Evolutionary conservation across 1,139 yeast genomes (phyloP), one percentile per base, ranked within the genome.

Genomic region (Debaryomycetaceae sp.): DNA sequence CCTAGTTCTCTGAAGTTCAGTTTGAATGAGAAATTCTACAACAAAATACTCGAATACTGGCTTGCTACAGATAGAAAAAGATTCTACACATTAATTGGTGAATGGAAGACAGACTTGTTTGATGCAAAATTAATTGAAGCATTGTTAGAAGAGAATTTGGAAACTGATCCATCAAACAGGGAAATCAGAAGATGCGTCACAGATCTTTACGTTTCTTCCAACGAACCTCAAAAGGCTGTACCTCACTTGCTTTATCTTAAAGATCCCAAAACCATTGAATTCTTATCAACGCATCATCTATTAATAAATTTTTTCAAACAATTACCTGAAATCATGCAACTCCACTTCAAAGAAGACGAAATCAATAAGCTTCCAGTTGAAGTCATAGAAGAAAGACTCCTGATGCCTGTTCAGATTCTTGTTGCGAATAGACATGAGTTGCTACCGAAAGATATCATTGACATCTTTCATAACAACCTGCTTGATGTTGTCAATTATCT

Each of bases 391-490:
- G 55, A 56, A 1, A 60, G 59, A 30, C 55, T 85, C 6, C 41
- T 50, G 1, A 75, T 72, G 14, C 65, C 83, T 0, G 65, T 88
- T 7, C 59, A 71, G 2, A 66, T 85, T 7, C 66, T 89, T 19
- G 84, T 84, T 2, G 79, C 74, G 6, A 79, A 79, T 34, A 67
- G 89, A 31, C 85, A 82, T 48, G 89, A 86, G 50, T 63, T 88
- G 1, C 47, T 70, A 1, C 82, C 95, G 0, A 50, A 53, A 1
- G 59, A 62, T 4, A 65, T 89, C 0, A 63, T 87, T 0, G 50
- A 65, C 1, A 52, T 75, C 26, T 70, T 88, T 53, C 56, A 67
- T n/a, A 47, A 61, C 3, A 53, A 65, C 5, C 53, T 65, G 6
- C 62, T 85, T 35, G 70, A 79, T 31, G 63, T 79, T 29, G 67